Evolutionary conservation across 75 land plant genomes (phyloP).

Genomic region (Picea glauca): DNA sequence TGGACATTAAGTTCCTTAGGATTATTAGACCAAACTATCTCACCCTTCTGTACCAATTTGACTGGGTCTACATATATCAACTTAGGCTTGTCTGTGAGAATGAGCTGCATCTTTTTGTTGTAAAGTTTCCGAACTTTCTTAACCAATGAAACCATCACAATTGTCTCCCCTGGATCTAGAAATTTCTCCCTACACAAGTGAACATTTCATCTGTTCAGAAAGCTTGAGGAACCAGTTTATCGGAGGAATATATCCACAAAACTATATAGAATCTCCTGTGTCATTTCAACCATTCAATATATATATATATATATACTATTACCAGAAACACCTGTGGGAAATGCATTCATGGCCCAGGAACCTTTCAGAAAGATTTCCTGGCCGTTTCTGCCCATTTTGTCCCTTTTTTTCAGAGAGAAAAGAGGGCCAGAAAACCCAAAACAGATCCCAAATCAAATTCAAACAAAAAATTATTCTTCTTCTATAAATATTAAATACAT

Average conservation of each 20-base stretch:
- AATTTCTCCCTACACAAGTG: conserved; percentile 68
- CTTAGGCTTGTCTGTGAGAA: conserved; percentile 85
- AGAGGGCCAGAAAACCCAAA: too few species aligned
- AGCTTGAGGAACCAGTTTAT: background rate
- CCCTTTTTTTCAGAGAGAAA: too few species aligned
- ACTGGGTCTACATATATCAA: conserved; percentile 76
- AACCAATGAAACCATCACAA: conserved; percentile 72
- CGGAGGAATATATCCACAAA: background rate
- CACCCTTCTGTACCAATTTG: conserved; percentile 54
- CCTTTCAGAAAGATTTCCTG: too few species aligned
- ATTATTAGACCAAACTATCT: conserved; percentile 73
- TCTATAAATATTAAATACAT: too few species aligned
- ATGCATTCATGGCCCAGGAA: background rate
- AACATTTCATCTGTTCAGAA: conserved; percentile 4
- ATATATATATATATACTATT: background rate
- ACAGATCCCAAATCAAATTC: too few species aligned
- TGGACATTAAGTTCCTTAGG: conserved; percentile 62
- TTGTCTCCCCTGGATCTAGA: conserved; percentile 63
- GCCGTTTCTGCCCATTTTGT: too few species aligned
- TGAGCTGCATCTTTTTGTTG: conserved; percentile 77
- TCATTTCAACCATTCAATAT: background rate
- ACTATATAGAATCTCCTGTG: background rate
- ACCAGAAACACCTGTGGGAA: background rate
- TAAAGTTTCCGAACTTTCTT: conserved; percentile 64
- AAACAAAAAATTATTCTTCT: too few species aligned